Conservation (phyloP, 1,284 basidiomycete species). For the Porphyrellus sp. region DNA sequence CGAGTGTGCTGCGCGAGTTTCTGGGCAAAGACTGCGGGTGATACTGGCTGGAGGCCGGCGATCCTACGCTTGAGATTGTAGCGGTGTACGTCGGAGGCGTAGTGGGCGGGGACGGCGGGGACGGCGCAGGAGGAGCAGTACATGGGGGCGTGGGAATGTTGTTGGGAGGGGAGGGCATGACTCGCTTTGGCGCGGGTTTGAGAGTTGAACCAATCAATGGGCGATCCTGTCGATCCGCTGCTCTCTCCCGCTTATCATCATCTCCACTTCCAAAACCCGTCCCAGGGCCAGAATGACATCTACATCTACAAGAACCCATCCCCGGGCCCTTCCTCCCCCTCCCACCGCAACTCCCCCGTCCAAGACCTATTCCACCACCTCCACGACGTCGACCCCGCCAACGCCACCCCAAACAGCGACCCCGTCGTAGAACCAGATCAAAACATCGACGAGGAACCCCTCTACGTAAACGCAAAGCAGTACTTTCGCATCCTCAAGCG, state of each 20-base stretch:
- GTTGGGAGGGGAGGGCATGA: not conserved
- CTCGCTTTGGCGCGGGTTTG: constrained; percentile 21
- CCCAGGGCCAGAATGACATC: constrained; percentile 28
- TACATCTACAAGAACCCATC: constrained; percentile 34
- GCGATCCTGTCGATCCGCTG: constrained; percentile 63
- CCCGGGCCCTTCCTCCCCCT: constrained; percentile 27
- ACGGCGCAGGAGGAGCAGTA: constrained; percentile 94
- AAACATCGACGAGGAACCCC: constrained; percentile 83
- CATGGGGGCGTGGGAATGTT: constrained; percentile 9
- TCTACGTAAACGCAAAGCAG: constrained; percentile 97
- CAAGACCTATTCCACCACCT: constrained; percentile 36
- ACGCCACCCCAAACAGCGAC: constrained; percentile 13
- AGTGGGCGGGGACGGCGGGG: constrained; percentile 83
- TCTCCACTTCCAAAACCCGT: constrained; percentile 38
- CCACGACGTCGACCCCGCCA: constrained; percentile 23
- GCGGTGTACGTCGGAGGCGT: constrained; percentile 91
- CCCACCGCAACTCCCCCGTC: constrained; percentile 28
- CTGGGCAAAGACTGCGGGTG: constrained; percentile 77
- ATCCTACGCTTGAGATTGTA: constrained; percentile 99
- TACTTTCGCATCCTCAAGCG: constrained; percentile 96
- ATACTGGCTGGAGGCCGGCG: constrained; percentile 87
- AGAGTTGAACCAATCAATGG: constrained; percentile 49
- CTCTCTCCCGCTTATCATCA: constrained; percentile 60
- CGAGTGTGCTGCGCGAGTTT: constrained; percentile 82
- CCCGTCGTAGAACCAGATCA: constrained; percentile 22